These are phyloP conservation scores for Colletotrichum scovillei DNA, from an alignment of 2,329 filamentous ascomycete genomes.

Conservation along the genomic window DNA sequence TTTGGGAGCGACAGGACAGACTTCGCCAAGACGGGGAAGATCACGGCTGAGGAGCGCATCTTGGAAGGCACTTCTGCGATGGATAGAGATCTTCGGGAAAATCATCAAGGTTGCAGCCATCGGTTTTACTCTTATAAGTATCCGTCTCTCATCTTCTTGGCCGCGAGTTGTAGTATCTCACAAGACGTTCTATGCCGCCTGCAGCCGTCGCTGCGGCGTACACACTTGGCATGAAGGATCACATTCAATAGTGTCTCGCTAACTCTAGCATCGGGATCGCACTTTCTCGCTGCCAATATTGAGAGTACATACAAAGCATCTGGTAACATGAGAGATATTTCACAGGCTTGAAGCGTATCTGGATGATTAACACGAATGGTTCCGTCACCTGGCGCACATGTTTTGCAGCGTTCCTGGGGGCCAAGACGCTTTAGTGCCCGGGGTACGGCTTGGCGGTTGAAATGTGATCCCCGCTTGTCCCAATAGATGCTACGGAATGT, in stretches of 20 bases:
- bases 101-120: not conserved
- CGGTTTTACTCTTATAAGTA: not conserved
- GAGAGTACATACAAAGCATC: not conserved
- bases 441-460: slow-evolving; percentile 19
- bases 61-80: not conserved
- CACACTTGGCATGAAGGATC: slow-evolving; percentile 13
- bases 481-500: slow-evolving; percentile 28
- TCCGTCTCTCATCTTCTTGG: not conserved
- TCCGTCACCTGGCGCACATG: slow-evolving; percentile 18
- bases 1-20: slow-evolving; percentile 18
- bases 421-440: slow-evolving; percentile 23
- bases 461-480: not conserved
- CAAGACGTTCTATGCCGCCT: not conserved
- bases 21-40: slow-evolving; percentile 20
- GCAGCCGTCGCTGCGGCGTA: not conserved
- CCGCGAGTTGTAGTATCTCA: not conserved
- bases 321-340: not conserved
- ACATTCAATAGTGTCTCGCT: slow-evolving; percentile 10
- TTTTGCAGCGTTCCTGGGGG: slow-evolving; percentile 21
- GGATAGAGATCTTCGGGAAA: not conserved
- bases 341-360: not conserved
- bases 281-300: not conserved
- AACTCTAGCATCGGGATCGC: not conserved
- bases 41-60: slow-evolving; percentile 28
- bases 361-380: slow-evolving; percentile 7